Conservation (phyloP, 371 early-diverging fungal genomes). For the Vairimorpha necatrix region DNA sequence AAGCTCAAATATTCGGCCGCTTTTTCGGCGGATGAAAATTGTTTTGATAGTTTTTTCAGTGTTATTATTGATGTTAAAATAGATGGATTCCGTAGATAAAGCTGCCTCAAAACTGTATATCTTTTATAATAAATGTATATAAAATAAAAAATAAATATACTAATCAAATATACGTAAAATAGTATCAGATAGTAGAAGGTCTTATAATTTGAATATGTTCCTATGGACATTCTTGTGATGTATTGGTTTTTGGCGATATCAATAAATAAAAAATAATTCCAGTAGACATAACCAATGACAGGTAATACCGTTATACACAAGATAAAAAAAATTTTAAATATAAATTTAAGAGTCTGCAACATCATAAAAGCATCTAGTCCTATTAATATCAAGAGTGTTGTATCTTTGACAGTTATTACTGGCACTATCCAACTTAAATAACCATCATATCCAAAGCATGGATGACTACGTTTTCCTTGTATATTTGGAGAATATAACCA, state of each 20-base stretch:
- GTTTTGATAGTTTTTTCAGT: conserved; percentile 50
- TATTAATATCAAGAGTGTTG: conserved; percentile 54
- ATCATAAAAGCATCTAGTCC: conserved; percentile 66
- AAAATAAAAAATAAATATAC: conserved; percentile 58
- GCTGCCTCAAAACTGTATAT: conserved; percentile 63
- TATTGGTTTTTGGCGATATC: conserved; percentile 20
- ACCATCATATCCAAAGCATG: conserved; percentile 57
- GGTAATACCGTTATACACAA: conserved; percentile 53
- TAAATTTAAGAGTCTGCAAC: conserved; percentile 63
- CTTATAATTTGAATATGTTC: neutral
- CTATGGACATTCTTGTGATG: conserved; percentile 40
- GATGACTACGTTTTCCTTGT: conserved; percentile 56
- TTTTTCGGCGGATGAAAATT: conserved; percentile 25
- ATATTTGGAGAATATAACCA: conserved; percentile 64
- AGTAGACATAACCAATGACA: conserved; percentile 51
- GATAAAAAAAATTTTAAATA: conserved; percentile 58
- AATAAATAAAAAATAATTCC: conserved; percentile 6
- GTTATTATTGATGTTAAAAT: conserved; percentile 59
- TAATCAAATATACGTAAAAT: conserved; percentile 46
- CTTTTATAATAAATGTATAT: conserved; percentile 65
- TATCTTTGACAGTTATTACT: conserved; percentile 55
- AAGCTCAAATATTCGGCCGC: conserved; percentile 59
- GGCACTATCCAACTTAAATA: conserved; percentile 62
- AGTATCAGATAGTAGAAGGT: conserved; percentile 8
- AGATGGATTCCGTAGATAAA: conserved; percentile 61